Evolutionary conservation across 2,329 filamentous ascomycete species (phyloP), one percentile per base, ranked within the genome.

Genomic region (Fusarium sterilihyphosum): DNA sequence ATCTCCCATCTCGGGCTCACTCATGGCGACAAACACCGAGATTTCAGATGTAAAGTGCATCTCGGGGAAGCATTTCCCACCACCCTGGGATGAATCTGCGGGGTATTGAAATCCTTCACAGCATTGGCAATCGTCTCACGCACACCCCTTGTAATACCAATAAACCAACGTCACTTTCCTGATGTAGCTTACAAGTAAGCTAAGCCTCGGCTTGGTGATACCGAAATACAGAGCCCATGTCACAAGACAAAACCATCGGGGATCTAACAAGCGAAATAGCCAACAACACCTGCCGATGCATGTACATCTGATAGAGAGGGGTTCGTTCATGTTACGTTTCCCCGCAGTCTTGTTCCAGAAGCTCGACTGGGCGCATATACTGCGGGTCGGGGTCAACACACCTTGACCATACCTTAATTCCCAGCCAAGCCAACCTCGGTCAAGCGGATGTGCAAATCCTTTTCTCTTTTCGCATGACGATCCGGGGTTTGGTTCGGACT

Each of bases 301-400:
- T 9, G 50, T 53, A 3, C 50, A 14, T 18, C 24, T 54, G 35
- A 41, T n/a, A 11, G 20, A 53, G 57, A 56, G 41, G 69, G 46
- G 26, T 49, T 29, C 33, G 37, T 61, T 59, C 58, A 61, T 65
- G 59, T 65, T 69, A 52, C 65, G 50, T 40, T 65, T 73, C 71
- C 52, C 71, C 70, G 59, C 70, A 62, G 57, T 24, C 60, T 49
- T 71, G 67, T 70, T 75, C 72, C 58, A 74, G 72, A 74, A 75
- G 68, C 64, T 65, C 67, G 24, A 29, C 56, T 46, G 40, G 40
- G 54, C 54, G 52, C 61, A 43, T 71, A 60, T 54, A 13, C 26
- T 64, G 71, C 67, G 67, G 67, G 67, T 64, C 66, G 24, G 33
- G 49, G 40, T 16, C 24, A 11, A 57, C 43, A 58, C 53, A 65